phyloP scores from a whole-genome alignment of 1,284 basidiomycete genomes.

The Inonotus obliquus region DNA sequence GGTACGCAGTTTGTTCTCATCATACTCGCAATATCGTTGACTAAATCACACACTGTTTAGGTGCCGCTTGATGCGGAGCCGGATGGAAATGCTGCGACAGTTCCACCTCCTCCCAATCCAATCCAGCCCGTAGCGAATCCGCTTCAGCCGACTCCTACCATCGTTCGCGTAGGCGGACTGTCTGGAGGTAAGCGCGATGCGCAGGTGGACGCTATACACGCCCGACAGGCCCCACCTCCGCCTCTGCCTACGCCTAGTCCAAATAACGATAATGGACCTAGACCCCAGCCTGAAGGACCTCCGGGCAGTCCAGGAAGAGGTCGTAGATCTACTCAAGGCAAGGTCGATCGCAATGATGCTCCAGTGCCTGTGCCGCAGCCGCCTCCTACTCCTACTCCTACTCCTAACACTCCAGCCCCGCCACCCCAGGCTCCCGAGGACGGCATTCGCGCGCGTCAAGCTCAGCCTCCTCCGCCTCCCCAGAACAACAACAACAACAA shows the following conservation, averaged over 20 bases:
- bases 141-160: not conserved
- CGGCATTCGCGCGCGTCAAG: not conserved
- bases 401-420: not conserved
- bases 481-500: not conserved
- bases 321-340: no score
- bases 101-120: not conserved
- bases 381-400: not conserved
- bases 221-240: no score
- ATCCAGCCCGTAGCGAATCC: not conserved
- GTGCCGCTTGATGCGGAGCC: not conserved
- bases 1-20: not conserved
- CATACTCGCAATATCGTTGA: not conserved
- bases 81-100: not conserved
- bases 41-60: not conserved
- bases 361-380: not conserved
- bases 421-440: not conserved
- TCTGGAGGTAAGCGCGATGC: not conserved
- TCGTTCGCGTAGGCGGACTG: not conserved
- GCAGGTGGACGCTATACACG: no score
- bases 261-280: no score
- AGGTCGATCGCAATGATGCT: no score
- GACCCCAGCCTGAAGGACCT: no score
- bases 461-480: not conserved
- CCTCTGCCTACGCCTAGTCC: no score
- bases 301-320: no score